A percentile compares a stretch with the other conserved stretches of the same genome.
These are phyloP conservation scores for Lupinus albus DNA, from an alignment of 306 rosid species.

Conservation along the genomic window DNA sequence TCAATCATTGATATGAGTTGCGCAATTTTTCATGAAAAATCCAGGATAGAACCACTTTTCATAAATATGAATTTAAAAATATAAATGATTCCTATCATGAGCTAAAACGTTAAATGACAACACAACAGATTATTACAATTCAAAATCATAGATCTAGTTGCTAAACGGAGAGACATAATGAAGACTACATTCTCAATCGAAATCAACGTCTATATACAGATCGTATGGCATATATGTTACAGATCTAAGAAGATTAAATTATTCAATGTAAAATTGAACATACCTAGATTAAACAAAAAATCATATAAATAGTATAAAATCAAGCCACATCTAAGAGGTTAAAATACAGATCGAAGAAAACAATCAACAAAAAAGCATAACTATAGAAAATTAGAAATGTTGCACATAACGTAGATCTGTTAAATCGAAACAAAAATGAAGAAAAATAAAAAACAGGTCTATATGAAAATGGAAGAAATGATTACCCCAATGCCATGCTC, in stretches of 20 bases:
- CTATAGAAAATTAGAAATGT: not conserved
- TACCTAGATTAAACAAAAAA: not conserved
- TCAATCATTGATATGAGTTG: too few relatives aligned
- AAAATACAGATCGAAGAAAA: not conserved
- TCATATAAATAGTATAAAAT: too few relatives aligned
- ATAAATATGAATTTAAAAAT: not conserved
- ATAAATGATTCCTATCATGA: not conserved
- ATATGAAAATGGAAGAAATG: not conserved
- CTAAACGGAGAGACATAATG: not conserved
- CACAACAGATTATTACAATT: too few relatives aligned
- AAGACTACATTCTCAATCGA: not conserved
- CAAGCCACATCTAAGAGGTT: too few relatives aligned
- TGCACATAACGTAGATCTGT: not conserved
- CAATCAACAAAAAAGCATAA: not conserved
- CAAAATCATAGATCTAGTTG: not conserved
- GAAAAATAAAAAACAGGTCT: not conserved
- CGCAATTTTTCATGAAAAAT: too few relatives aligned
- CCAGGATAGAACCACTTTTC: too few relatives aligned
- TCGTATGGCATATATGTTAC: not conserved
- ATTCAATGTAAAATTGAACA: not conserved
- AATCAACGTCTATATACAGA: not conserved
- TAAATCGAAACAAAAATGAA: too few relatives aligned
- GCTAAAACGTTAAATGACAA: too few relatives aligned
- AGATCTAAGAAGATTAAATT: not conserved
- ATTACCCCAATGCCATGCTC: slow-evolving; percentile 87